These are phyloP conservation scores for Clonostachys solani DNA, from an alignment of 2,329 filamentous ascomycete genomes.

Conservation along the genomic window DNA sequence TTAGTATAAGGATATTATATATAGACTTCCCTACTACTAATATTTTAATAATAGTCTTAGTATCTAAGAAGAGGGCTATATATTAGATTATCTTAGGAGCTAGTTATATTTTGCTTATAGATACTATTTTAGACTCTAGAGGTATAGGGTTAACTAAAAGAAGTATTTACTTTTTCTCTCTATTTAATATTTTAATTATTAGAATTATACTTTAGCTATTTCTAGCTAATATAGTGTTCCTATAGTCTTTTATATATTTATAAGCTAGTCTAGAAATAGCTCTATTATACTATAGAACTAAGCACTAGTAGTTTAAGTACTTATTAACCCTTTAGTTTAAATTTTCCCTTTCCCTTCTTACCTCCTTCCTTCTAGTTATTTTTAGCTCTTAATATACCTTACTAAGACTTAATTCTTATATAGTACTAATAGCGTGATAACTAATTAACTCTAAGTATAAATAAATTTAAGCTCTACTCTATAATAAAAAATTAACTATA, in stretches of 20 bases:
- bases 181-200: not conserved
- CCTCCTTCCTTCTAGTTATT: too few species aligned
- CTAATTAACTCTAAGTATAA: not conserved
- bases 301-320: too few species aligned
- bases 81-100: not conserved
- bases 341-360: too few species aligned
- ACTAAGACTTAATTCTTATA: too few species aligned
- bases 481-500: too few species aligned
- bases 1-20: not conserved
- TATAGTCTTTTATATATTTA: not conserved
- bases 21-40: not conserved
- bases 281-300: too few species aligned
- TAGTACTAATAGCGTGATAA: too few species aligned
- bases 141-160: not conserved
- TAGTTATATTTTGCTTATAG: not conserved
- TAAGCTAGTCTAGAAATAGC: not conserved
- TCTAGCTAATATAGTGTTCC: too few species aligned
- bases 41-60: not conserved
- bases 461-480: too few species aligned
- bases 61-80: not conserved
- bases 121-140: not conserved
- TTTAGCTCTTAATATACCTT: not conserved
- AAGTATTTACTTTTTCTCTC: not conserved
- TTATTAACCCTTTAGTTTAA: too few species aligned
- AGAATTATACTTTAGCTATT: not conserved